Evolutionary conservation across 2,329 filamentous ascomycete genomes (phyloP), one percentile per base, ranked within the genome.

Genomic region (Sporothrix curviconia): DNA sequence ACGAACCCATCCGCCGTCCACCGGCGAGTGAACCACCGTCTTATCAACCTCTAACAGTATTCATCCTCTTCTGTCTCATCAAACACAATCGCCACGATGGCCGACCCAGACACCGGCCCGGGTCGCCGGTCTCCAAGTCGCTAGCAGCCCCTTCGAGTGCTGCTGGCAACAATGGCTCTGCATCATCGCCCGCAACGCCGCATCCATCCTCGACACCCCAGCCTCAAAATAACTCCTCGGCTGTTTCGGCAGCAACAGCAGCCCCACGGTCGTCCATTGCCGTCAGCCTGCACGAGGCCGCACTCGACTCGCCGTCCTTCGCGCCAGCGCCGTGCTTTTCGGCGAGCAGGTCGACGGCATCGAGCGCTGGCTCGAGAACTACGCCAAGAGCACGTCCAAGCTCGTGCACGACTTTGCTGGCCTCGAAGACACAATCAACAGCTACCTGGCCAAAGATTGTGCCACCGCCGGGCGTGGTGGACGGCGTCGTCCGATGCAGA

Each of bases 251-350:
- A n/a, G 11, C 60, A 22, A 40, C 58, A 12, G 36, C 56, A 1
- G 51, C 59, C 42, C 54, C 64, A n/a, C 71, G 70, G 61, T 73
- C 77, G 36, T 73, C 76, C 32, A 77, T 83, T 58, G 90, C 94
- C 44, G 92, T 97, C 36, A 85, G 86, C 60, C 81, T 97, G 65
- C 94, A 92, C 74, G 94, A 99, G 80, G 94, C 94, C 52, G 89
- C 91, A 19, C 87, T 97, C 75, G 94, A 99, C 74, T 96, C 92
- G 39, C 94, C 94, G 25, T 95, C 92, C 36, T 97, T 97, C 71
- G 94, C 63, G 90, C 92, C 47, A 89, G 89, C 22, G 83, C 90
- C 42, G 76, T 87, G 47, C 90, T 96, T 74, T 96, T 96, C 69
- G 81, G 84, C 62, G 94, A 97, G 63, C 92, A 99, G 75, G 83